Percentiles rank a stretch among this genome's conserved stretches.
phyloP scores from a whole-genome alignment of 345 rosid species.

The Zanthoxylum bungeanum region DNA sequence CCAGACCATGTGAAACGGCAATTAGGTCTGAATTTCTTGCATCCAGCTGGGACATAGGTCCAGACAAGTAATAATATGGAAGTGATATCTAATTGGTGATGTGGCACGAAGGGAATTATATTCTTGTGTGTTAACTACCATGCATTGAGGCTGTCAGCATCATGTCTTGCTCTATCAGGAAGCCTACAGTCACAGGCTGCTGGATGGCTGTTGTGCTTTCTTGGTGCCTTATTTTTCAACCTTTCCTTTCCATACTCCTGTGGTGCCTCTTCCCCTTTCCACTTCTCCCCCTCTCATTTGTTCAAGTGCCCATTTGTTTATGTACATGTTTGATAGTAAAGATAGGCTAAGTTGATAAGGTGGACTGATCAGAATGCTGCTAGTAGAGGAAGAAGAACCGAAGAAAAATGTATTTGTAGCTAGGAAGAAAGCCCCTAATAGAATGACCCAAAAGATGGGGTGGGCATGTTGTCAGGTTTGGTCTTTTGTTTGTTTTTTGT shows the following conservation, averaged over 20 bases:
- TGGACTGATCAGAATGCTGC: slow-evolving; percentile 30
- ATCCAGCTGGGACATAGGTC: slow-evolving; percentile 61
- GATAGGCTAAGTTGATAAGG: slow-evolving; percentile 30
- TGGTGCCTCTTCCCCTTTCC: slow-evolving; percentile 2
- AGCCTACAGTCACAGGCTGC: slow-evolving; percentile 24
- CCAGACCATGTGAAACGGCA: slow-evolving; percentile 83
- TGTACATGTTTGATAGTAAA: slow-evolving; percentile 54
- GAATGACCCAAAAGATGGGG: slow-evolving; percentile 22
- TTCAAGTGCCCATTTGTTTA: slow-evolving; percentile 24
- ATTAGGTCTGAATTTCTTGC: slow-evolving; percentile 69
- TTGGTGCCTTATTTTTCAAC: slow-evolving; percentile 21
- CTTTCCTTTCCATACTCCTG: neutral
- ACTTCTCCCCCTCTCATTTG: neutral
- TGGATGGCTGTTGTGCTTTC: slow-evolving; percentile 27
- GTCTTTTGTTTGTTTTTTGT: neutral
- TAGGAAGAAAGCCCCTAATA: slow-evolving; percentile 29
- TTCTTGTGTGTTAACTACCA: slow-evolving; percentile 29
- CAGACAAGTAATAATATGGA: slow-evolving; percentile 7
- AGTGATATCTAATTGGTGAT: slow-evolving; percentile 24
- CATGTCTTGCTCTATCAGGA: slow-evolving; percentile 26
- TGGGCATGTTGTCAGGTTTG: slow-evolving; percentile 28
- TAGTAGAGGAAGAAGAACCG: slow-evolving; percentile 26
- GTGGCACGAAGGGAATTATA: slow-evolving; percentile 23
- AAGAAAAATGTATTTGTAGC: slow-evolving; percentile 34
- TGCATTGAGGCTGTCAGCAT: slow-evolving; percentile 31